phyloP scores from a whole-genome alignment of 805 yeast species.

The Diddensiella santjacobensis region DNA sequence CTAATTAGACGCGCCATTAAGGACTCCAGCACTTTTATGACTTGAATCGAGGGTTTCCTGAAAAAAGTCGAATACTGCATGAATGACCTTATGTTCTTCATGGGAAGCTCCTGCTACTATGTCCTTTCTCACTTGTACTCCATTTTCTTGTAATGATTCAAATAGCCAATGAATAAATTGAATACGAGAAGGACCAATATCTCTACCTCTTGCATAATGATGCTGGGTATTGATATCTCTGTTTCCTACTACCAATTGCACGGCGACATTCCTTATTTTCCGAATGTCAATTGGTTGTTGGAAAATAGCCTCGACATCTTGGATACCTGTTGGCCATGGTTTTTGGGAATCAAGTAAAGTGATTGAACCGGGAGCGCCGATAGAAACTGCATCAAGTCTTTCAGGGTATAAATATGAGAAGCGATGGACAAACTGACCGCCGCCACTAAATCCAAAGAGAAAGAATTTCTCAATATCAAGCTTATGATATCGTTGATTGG shows the following conservation, averaged over 20 bases:
- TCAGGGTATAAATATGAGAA: slow-evolving; percentile 3
- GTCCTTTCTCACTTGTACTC: background rate
- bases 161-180: background rate
- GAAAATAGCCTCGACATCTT: background rate
- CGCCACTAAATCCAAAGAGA: slow-evolving; percentile 9
- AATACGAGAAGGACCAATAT: background rate
- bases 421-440: slow-evolving; percentile 8
- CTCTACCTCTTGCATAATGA: background rate
- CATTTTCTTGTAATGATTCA: background rate
- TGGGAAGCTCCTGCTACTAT: background rate
- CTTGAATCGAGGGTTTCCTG: background rate
- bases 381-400: background rate
- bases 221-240: background rate
- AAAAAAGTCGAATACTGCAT: background rate
- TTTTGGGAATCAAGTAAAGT: background rate
- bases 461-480: slow-evolving; percentile 4
- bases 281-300: background rate
- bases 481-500: background rate
- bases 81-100: background rate
- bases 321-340: background rate
- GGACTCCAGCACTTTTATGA: too few relatives aligned
- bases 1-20: too few relatives aligned
- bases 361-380: slow-evolving; percentile 7
- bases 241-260: background rate
- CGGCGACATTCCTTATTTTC: background rate